Evolutionary conservation across 768 basidiomycete species (phyloP), one percentile per base, ranked within the genome.

Genomic region (Boletus tylopilopsis): DNA sequence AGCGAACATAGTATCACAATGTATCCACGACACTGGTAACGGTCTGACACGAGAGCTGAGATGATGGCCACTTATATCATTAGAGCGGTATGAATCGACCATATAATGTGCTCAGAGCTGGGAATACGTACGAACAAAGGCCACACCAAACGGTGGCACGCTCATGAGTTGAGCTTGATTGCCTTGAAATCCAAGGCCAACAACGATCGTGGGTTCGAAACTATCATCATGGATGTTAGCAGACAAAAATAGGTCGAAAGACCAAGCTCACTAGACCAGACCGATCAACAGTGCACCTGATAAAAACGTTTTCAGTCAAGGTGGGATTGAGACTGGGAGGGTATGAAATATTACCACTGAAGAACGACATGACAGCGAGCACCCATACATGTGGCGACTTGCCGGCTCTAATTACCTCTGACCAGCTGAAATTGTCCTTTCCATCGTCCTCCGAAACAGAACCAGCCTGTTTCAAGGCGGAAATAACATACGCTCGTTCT

Each of bases 131-230:
- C 77, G 4, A 33, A 25, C 27, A 36, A 32, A 54, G 2, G 43
- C 8, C 2, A 41, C 33, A 19, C 34, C 49, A 18, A 41, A 51
- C 7, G 43, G 52, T 9, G 74, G 74, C 0, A 85, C 82, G 13
- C 76, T 81, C 74, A 83, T 80, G 1, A 87, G 70, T 57, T 85
- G 83, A 4, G 81, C 78, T 18, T 69, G 63, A 24, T 73, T 70
- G 0, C 76, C 73, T 2, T 73, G 70, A 59, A 77, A 84, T 25
- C 84, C 84, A 3, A 87, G 74, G 9, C 74, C 70, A 29, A 78
- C 71, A 6, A 90, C 79, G 65, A 91, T 87, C 6, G 21, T 50
- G 8, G 88, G 88, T 7, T 80, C 71, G 67, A 91, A 91, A 60
- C 87, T 81, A 32, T 45, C 55, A 66, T 54, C 43, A 44, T 19